phyloP scores from a whole-genome alignment of 495 filamentous ascomycete species.

The Penicillium mononematosum region DNA sequence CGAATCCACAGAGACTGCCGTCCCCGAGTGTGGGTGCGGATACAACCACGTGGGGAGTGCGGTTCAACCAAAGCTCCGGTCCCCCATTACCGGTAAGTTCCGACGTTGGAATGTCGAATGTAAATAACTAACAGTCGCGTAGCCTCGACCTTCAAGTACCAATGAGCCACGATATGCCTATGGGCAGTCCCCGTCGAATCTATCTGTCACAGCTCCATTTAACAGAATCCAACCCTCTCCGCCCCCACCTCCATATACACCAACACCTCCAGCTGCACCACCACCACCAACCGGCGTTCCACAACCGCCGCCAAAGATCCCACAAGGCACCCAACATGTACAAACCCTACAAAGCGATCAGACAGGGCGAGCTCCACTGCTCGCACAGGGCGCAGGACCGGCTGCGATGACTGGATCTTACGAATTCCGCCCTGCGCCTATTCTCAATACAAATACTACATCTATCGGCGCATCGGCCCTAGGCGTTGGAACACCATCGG shows the following conservation, averaged over 20 bases:
- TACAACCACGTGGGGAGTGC: constrained; percentile 46
- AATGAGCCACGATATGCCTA: constrained; percentile 26
- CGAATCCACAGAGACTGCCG: constrained; percentile 23
- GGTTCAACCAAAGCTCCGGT: constrained; percentile 40
- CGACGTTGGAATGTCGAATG: background rate
- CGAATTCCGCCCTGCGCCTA: constrained; percentile 14
- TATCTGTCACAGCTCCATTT: constrained; percentile 19
- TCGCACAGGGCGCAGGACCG: constrained; percentile 21
- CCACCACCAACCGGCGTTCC: constrained; percentile 32
- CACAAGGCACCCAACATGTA: constrained; percentile 32
- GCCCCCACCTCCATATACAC: constrained; percentile 27
- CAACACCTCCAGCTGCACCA: constrained; percentile 25
- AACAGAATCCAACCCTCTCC: constrained; percentile 23
- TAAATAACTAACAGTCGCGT: constrained; percentile 7
- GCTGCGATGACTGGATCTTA: constrained; percentile 23
- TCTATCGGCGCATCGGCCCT: constrained; percentile 43
- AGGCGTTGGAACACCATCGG: constrained; percentile 55
- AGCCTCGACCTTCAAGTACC: constrained; percentile 46
- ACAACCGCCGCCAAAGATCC: constrained; percentile 44
- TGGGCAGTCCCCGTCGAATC: constrained; percentile 19
- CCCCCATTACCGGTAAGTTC: constrained; percentile 50
- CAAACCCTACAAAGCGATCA: constrained; percentile 19
- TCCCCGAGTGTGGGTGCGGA: constrained; percentile 29
- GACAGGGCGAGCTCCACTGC: constrained; percentile 19
- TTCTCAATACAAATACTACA: constrained; percentile 17